Percentiles rank a stretch among this genome's conserved stretches.
phyloP scores from a whole-genome alignment of 225 moss, liverwort and hornwort genomes.

The Marchantia polymorpha region DNA sequence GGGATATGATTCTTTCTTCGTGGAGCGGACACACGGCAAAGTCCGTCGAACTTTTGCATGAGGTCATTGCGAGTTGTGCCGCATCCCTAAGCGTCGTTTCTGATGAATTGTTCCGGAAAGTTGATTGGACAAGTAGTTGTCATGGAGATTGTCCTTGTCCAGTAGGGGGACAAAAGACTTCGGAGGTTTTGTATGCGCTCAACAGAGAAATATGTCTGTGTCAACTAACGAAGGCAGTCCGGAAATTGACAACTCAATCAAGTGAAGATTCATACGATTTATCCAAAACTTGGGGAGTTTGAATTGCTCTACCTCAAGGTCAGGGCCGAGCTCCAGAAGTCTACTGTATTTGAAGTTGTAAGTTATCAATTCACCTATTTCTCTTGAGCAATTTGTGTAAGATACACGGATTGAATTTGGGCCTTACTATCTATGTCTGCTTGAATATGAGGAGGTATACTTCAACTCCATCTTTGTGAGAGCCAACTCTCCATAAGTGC shows the following conservation, averaged over 20 bases:
- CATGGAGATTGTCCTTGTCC: background rate
- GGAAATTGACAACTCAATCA: background rate
- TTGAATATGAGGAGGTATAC: background rate
- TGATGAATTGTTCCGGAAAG: slow-evolving; percentile 5
- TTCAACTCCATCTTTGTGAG: background rate
- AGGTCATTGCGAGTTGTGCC: slow-evolving; percentile 18
- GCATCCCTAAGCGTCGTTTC: slow-evolving; percentile 8
- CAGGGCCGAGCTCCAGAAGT: background rate
- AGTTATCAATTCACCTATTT: background rate
- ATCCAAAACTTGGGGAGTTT: background rate
- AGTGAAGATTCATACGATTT: background rate
- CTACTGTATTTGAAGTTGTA: background rate
- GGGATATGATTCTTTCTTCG: background rate
- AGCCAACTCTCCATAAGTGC: background rate
- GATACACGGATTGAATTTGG: background rate
- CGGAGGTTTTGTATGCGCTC: background rate
- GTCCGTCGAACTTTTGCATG: slow-evolving; percentile 13
- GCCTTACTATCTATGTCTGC: background rate
- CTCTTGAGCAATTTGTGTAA: too few species aligned
- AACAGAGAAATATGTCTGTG: slow-evolving; percentile 12
- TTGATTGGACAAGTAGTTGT: slow-evolving; percentile 11
- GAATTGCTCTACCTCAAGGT: background rate
- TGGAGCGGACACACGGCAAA: background rate
- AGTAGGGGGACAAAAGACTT: background rate
- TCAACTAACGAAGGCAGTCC: slow-evolving; percentile 9